Conservation (phyloP, 352 stramenopile genomes). For the Globisporangium ultimum region DNA sequence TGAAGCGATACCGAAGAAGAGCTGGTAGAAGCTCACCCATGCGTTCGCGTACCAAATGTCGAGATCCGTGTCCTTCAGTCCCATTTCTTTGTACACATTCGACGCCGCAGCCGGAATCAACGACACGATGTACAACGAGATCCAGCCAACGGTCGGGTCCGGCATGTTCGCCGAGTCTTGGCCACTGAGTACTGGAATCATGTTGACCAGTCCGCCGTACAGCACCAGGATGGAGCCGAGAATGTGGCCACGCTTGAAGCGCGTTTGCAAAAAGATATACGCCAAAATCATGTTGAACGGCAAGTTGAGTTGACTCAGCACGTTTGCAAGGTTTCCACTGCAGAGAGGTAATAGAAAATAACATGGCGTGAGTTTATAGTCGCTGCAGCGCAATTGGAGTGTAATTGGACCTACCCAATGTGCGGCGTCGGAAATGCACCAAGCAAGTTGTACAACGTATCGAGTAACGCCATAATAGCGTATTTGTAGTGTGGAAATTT, state of each 20-base stretch:
- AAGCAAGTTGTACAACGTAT: constrained; percentile 82
- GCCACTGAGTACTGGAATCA: constrained; percentile 77
- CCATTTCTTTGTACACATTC: constrained; percentile 90
- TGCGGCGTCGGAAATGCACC: constrained; percentile 80
- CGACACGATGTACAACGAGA: constrained; percentile 75
- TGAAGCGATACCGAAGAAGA: constrained; percentile 61
- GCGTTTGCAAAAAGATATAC: constrained; percentile 72
- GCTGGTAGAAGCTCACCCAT: constrained; percentile 84
- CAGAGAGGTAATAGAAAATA: constrained; percentile 2
- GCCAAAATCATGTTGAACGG: constrained; percentile 87
- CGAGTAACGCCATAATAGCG: constrained; percentile 81
- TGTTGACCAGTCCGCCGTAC: constrained; percentile 81
- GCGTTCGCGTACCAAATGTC: constrained; percentile 89
- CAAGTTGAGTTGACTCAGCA: constrained; percentile 81
- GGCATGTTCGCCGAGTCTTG: constrained; percentile 65
- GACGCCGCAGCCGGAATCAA: constrained; percentile 63
- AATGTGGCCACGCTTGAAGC: constrained; percentile 83
- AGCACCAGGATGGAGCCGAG: constrained; percentile 82
- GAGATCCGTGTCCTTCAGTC: constrained; percentile 82
- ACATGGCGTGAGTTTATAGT: constrained; percentile 1
- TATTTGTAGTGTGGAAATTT: constrained; percentile 86
- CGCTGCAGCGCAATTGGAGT: not conserved
- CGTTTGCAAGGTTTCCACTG: constrained; percentile 83
- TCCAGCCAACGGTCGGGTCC: constrained; percentile 73
- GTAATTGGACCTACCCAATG: constrained; percentile 56